phyloP scores from a whole-genome alignment of 2,329 filamentous ascomycete genomes.

The Nothophoma quercina region DNA sequence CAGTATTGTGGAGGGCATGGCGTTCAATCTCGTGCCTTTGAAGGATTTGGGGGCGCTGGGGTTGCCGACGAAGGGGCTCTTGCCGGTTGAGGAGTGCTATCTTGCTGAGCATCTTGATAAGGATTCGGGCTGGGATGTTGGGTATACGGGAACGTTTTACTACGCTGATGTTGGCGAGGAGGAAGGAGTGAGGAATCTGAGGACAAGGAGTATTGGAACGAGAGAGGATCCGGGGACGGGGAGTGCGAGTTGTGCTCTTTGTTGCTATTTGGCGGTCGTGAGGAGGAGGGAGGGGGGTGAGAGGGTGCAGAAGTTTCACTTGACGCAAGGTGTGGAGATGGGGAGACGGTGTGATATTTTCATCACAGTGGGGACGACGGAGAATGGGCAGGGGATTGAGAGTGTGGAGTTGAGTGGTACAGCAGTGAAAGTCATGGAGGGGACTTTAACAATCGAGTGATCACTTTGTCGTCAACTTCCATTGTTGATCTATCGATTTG shows the following conservation, averaged over 20 bases:
- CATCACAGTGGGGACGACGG: slow-evolving; percentile 52
- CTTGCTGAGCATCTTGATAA: slow-evolving; percentile 38
- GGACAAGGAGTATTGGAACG: slow-evolving; percentile 65
- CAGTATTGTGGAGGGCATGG: slow-evolving; percentile 73
- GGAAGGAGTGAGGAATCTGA: slow-evolving; percentile 44
- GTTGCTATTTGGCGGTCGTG: slow-evolving; percentile 49
- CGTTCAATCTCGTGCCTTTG: slow-evolving; percentile 70
- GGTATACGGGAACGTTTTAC: slow-evolving; percentile 55
- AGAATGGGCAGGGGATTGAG: slow-evolving; percentile 44
- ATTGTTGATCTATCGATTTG: too few relatives aligned
- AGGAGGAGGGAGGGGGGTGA: slow-evolving; percentile 35
- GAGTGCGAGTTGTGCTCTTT: slow-evolving; percentile 55
- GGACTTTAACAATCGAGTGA: slow-evolving; percentile 14
- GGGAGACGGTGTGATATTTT: slow-evolving; percentile 57
- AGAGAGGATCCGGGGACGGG: slow-evolving; percentile 60
- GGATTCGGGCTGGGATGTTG: slow-evolving; percentile 57
- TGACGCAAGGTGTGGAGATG: slow-evolving; percentile 60
- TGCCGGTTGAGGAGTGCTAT: slow-evolving; percentile 50
- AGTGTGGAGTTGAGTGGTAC: slow-evolving; percentile 51
- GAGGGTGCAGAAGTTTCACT: slow-evolving; percentile 35
- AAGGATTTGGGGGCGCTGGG: slow-evolving; percentile 60
- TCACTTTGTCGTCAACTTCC: not conserved
- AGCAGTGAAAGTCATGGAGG: slow-evolving; percentile 51
- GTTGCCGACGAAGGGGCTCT: slow-evolving; percentile 21
- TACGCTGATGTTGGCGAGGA: slow-evolving; percentile 64